phyloP scores from a whole-genome alignment of 768 basidiomycete species.

The Hydnomerulius pinastri region DNA sequence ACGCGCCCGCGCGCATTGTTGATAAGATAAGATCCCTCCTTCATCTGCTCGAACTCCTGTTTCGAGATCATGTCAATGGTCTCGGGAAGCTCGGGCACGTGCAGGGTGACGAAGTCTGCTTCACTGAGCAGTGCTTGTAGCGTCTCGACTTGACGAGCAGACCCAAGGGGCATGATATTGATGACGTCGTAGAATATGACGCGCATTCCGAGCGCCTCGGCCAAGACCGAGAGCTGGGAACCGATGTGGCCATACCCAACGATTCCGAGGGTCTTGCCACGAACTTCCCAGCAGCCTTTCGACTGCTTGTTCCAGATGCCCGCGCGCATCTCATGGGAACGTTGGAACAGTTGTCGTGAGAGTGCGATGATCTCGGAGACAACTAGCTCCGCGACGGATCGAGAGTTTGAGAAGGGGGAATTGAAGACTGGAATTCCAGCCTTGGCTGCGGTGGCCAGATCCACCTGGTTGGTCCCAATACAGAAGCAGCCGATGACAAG shows the following conservation, averaged over 20 bases:
- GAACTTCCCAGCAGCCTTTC: slow-evolving; percentile 96
- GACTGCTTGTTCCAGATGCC: slow-evolving; percentile 99
- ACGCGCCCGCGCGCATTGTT: slow-evolving; percentile 98
- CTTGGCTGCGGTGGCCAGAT: slow-evolving; percentile 77
- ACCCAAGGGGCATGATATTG: slow-evolving; percentile 97
- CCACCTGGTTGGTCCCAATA: slow-evolving; percentile 98
- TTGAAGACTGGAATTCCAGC: slow-evolving; percentile 98
- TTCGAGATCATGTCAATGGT: slow-evolving; percentile 91
- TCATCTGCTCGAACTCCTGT: slow-evolving; percentile 84
- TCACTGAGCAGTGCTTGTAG: slow-evolving; percentile 71
- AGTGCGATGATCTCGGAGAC: slow-evolving; percentile 91
- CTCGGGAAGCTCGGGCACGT: slow-evolving; percentile 95
- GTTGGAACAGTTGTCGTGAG: slow-evolving; percentile 91
- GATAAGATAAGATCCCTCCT: slow-evolving; percentile 91
- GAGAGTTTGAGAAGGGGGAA: slow-evolving; percentile 98
- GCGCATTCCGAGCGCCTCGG: slow-evolving; percentile 94
- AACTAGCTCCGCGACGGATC: slow-evolving; percentile 98
- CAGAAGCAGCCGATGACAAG: slow-evolving; percentile 98
- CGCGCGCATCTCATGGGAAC: slow-evolving; percentile 80
- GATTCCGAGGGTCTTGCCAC: slow-evolving; percentile 97
- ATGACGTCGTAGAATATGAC: slow-evolving; percentile 95
- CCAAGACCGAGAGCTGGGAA: slow-evolving; percentile 93
- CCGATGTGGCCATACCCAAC: slow-evolving; percentile 99
- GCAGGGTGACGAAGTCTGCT: slow-evolving; percentile 93
- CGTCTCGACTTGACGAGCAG: slow-evolving; percentile 85